These are phyloP conservation scores for Hyaloscypha variabilis DNA, from an alignment of 495 filamentous ascomycete genomes.

Conservation along the genomic window DNA sequence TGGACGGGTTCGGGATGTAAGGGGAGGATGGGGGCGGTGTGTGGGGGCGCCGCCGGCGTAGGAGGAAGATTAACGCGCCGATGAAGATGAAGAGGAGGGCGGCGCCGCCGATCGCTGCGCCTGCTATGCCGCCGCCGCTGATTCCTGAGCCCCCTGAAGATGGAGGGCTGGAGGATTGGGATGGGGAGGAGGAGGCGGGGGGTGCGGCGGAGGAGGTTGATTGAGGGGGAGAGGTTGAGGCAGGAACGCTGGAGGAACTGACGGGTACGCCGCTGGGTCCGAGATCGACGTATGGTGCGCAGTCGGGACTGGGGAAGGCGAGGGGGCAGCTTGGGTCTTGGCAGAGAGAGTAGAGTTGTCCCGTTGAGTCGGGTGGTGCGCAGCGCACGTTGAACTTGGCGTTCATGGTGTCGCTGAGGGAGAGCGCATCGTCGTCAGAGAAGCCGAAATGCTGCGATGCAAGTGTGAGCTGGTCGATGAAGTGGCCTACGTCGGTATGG, in stretches of 20 bases:
- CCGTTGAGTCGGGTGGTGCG: constrained; percentile 13
- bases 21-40: not conserved
- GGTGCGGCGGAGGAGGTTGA: constrained; percentile 16
- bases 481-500: constrained; percentile 28
- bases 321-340: constrained; percentile 26
- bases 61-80: constrained; percentile 14
- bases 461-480: constrained; percentile 28
- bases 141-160: constrained; percentile 10
- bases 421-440: constrained; percentile 25
- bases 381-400: constrained; percentile 28
- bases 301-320: constrained; percentile 25
- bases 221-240: not conserved
- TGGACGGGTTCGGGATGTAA: constrained; percentile 8
- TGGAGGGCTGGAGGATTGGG: not conserved
- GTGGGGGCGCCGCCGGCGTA: not conserved
- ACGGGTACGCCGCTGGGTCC: constrained; percentile 7
- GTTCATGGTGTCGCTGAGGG: constrained; percentile 20
- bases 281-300: constrained; percentile 25
- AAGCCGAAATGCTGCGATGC: constrained; percentile 24
- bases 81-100: constrained; percentile 24
- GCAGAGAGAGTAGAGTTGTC: constrained; percentile 24
- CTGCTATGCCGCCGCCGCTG: constrained; percentile 26
- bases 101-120: constrained; percentile 28
- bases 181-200: not conserved
- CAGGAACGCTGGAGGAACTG: not conserved